phyloP scores from a whole-genome alignment of 768 basidiomycete species.

The Nevesoporus exiguus region DNA sequence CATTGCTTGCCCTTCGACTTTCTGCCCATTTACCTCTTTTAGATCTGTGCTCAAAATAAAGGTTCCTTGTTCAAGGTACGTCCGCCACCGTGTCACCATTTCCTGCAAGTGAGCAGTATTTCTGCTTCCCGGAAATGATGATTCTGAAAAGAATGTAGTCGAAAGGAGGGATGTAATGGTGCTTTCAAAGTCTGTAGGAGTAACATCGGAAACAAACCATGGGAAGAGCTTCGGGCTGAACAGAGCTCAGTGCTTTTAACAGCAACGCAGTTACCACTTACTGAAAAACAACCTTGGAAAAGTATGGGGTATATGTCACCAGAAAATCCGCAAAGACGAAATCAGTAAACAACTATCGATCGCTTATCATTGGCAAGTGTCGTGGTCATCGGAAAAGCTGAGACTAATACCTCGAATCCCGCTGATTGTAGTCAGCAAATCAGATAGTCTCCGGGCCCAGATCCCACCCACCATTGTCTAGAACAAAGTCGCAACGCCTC shows the following conservation, averaged over 20 bases:
- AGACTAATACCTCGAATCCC: slow-evolving; percentile 74
- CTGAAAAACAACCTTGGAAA: slow-evolving; percentile 87
- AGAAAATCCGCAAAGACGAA: slow-evolving; percentile 92
- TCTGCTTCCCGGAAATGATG: slow-evolving; percentile 21
- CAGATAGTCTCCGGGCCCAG: not conserved
- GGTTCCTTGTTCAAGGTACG: slow-evolving; percentile 62
- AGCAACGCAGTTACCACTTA: slow-evolving; percentile 35
- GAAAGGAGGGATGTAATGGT: slow-evolving; percentile 57
- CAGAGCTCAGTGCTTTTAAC: slow-evolving; percentile 9
- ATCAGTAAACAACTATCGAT: slow-evolving; percentile 80
- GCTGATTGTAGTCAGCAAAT: slow-evolving; percentile 42
- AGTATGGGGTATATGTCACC: slow-evolving; percentile 82
- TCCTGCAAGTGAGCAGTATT: slow-evolving; percentile 43
- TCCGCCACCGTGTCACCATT: slow-evolving; percentile 70
- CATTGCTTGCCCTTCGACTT: slow-evolving; percentile 23
- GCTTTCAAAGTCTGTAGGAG: slow-evolving; percentile 74
- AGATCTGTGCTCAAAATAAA: slow-evolving; percentile 59
- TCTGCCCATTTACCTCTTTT: slow-evolving; percentile 26
- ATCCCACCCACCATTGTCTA: slow-evolving; percentile 74
- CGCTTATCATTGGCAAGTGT: not conserved
- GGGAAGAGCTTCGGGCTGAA: slow-evolving; percentile 87
- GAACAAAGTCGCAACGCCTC: slow-evolving; percentile 71
- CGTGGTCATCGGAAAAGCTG: not conserved
- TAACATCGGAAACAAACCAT: slow-evolving; percentile 97
- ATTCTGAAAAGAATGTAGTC: slow-evolving; percentile 52